A percentile compares a stretch with the other conserved stretches of the same genome.
phyloP scores from a whole-genome alignment of 2,329 filamentous ascomycete species.

The Penicillium sp. region DNA sequence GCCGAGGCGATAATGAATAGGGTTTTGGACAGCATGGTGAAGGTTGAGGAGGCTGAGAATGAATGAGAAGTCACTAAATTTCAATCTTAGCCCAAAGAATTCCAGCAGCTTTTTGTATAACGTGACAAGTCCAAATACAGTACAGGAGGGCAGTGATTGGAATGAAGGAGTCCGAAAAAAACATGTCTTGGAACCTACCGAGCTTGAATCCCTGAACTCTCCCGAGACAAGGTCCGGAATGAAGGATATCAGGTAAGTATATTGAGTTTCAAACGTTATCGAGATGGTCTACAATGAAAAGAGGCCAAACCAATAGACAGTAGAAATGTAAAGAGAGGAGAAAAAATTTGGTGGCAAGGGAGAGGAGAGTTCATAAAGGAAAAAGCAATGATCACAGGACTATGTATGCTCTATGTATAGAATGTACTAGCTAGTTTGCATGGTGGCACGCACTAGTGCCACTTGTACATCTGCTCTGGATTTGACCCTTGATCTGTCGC shows the following conservation, averaged over 20 bases:
- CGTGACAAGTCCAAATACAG: neutral
- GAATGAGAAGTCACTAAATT: neutral
- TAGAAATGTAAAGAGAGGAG: neutral
- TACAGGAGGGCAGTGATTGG: conserved; percentile 1
- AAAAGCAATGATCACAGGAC: conserved; percentile 18
- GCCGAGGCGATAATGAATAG: conserved; percentile 36
- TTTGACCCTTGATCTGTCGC: neutral
- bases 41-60: conserved; percentile 7
- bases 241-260: neutral
- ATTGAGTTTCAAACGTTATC: neutral
- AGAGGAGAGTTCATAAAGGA: conserved; percentile 7
- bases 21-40: conserved; percentile 30
- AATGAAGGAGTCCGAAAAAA: conserved; percentile 17
- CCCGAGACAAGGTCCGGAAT: conserved; percentile 6
- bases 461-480: neutral
- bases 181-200: conserved; percentile 13
- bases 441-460: conserved; percentile 12
- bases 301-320: conserved; percentile 3
- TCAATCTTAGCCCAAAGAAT: neutral
- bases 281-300: neutral
- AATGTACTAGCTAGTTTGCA: conserved; percentile 10
- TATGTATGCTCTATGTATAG: conserved; percentile 11
- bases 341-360: conserved; percentile 4
- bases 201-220: neutral
- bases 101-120: neutral